Conservation (phyloP, 2,329 filamentous ascomycete species). For the Penicillium nordicum region DNA sequence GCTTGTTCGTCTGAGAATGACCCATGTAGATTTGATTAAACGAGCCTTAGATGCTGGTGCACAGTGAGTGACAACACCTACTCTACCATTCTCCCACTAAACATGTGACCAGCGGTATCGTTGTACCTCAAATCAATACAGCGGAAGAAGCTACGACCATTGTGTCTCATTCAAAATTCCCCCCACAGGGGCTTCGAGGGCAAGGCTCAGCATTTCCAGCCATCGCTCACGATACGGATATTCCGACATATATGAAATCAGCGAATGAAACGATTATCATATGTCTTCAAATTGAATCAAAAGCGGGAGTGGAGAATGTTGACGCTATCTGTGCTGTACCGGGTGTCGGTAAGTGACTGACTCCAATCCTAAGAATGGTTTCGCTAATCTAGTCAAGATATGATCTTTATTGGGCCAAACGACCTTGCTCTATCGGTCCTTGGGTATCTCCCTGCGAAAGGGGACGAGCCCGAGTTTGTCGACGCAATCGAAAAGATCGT, state of each 20-base stretch:
- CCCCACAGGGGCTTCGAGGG: conserved; percentile 28
- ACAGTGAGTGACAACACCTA: conserved; percentile 11
- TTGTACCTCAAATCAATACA: conserved; percentile 42
- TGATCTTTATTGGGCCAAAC: conserved; percentile 35
- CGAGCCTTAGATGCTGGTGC: conserved; percentile 26
- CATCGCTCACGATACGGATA: conserved; percentile 30
- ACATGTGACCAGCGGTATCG: conserved; percentile 40
- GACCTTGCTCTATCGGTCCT: conserved; percentile 51
- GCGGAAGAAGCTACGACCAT: conserved; percentile 44
- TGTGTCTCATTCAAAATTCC: conserved; percentile 27
- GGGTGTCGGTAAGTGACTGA: conserved; percentile 29
- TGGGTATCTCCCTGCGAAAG: conserved; percentile 55
- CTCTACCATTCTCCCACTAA: not conserved
- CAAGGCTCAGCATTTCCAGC: conserved; percentile 25
- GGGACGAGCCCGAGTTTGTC: conserved; percentile 54
- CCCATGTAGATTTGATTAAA: conserved; percentile 24
- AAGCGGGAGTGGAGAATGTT: conserved; percentile 39
- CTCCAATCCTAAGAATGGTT: not conserved
- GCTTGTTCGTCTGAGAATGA: conserved; percentile 21
- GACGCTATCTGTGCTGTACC: conserved; percentile 39
- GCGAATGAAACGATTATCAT: conserved; percentile 35
- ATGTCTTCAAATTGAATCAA: conserved; percentile 40
- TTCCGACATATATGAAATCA: conserved; percentile 28
- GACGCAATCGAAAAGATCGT: conserved; percentile 58
- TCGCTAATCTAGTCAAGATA: conserved; percentile 9